Base-by-base conservation (phyloP, 306 rosid species). In the Begonia fuchsioides region DNA sequence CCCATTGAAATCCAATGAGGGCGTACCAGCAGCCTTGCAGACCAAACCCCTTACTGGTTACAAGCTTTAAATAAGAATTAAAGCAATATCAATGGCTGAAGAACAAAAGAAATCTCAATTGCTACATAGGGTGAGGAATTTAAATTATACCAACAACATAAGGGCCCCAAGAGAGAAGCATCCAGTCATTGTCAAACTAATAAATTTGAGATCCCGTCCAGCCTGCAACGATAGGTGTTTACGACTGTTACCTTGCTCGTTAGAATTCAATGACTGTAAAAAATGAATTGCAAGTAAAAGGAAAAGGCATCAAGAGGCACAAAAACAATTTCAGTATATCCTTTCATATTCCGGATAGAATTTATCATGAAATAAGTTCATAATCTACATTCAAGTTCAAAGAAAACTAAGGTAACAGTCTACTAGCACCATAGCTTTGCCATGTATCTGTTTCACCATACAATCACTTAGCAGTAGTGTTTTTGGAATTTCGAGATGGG, bases 1-100 rank as follows among this genome's bases (percentile, higher is more conserved):
- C 97, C 97, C 97, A 81, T 55, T 88, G 95, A 64, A 83, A 84
- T 72, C 71, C 65, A 11, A 71, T 82, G 9, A 84, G 75, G 35
- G 78, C 80, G 41, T 62, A 60, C 97, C 97, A 83, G 67, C 82
- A 68, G 41, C 93, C 95, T 55, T 58, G 68, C 59, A 88, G 68
- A 51, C 93, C 97, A 63, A 39, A 76, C 57, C 81, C 81, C 10
- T 64, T 81, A 59, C 73, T 59, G 72, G 75, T 76, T 54, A 72
- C 57, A 58, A 72, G 32, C 97, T 83, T 76, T 62, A 49, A 41
- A 64, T 38, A 55, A 32, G 45, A 26, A 41, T 9, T 10, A 8
- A 54, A 16, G 47, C 48, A 61, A 16, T 35, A 47, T 12, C 19
- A 52, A 59, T 39, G 38, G 45, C 17, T 44, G 52, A 61, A 49